A percentile compares a stretch with the other conserved stretches of the same genome.
Conservation (phyloP, 2,329 filamentous ascomycete species). For the Fusarium brachygibbosum region DNA sequence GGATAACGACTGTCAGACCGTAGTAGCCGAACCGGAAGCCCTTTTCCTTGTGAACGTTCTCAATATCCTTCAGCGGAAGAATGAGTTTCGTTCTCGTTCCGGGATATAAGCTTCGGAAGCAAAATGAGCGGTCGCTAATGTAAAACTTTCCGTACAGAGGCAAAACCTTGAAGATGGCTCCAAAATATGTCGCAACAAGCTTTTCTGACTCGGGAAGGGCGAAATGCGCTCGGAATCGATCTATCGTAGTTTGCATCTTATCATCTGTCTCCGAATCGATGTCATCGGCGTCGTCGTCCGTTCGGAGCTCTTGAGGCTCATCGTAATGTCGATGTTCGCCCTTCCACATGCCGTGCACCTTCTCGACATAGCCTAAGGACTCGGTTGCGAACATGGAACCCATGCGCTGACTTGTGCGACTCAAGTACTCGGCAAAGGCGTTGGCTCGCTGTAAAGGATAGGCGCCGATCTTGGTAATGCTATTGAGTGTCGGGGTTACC, state of each 20-base stretch:
- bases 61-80: slow-evolving; percentile 88
- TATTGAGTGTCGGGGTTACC: slow-evolving; percentile 63
- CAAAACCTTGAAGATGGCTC: slow-evolving; percentile 88
- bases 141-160: slow-evolving; percentile 98
- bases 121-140: slow-evolving; percentile 87
- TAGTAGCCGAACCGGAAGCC: slow-evolving; percentile 93
- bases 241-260: slow-evolving; percentile 75
- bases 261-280: slow-evolving; percentile 71
- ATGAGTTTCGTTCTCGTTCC: slow-evolving; percentile 94
- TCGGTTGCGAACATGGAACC: slow-evolving; percentile 86
- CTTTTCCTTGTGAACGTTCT: slow-evolving; percentile 94
- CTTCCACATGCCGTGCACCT: slow-evolving; percentile 97
- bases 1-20: slow-evolving; percentile 91
- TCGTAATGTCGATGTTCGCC: slow-evolving; percentile 92
- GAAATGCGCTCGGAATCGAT: slow-evolving; percentile 91
- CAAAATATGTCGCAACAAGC: slow-evolving; percentile 90
- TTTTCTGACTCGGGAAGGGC: slow-evolving; percentile 86
- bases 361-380: slow-evolving; percentile 96
- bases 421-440: slow-evolving; percentile 85
- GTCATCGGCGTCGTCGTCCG: slow-evolving; percentile 64
- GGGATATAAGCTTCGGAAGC: slow-evolving; percentile 90
- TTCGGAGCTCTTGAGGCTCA: slow-evolving; percentile 65
- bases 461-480: slow-evolving; percentile 71
- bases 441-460: slow-evolving; percentile 88
- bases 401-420: slow-evolving; percentile 83